Evolutionary conservation across 1,284 basidiomycete genomes (phyloP), one percentile per base, ranked within the genome.

Genomic region (Pisolithus thermaeus): DNA sequence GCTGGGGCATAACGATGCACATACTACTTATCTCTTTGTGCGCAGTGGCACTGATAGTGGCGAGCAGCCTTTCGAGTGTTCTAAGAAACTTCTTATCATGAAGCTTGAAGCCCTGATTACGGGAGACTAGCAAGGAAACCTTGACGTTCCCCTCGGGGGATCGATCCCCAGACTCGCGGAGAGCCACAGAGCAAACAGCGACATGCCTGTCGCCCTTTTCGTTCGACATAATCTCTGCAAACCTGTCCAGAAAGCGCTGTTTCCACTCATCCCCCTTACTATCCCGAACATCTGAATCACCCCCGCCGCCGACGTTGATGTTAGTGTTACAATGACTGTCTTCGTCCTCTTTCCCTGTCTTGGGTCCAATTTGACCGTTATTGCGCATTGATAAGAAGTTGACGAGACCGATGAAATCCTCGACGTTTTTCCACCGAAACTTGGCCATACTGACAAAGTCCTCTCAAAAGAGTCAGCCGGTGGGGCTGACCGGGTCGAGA

Each of bases 391-490:
- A 40, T 6, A 48, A 25, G 11, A 48, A 18, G 36, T 48, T 41
- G 27, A 38, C 38, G 3, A 48, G 25, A 11, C 38, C 22, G 20
- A 48, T 35, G 47, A 48, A 48, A 7, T 48, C 38, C 14, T 48
- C 38, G n/a, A 41, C 18, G 20, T 48, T 48, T 22, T 48, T 27
- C 47, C 38, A 48, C 8, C 27, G 28, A 48, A 48, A 48, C 5
- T 2, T 20, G 12, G 22, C 46, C 35, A 47, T 47, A 8, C 22
- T 43, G 23, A 23, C 38, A 4, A 14, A 14, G 30, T 32, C 18
- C 28, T 30, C 28, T 30, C 28, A 30, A 30, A 9, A 30, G 28
- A 30, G 28, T 30, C 28, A 30, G 28, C 7, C 28, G 9, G 28
- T 9, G 28, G 9, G 7, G 28, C 28, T 30, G 28, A 30, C 28